These are phyloP conservation scores for Digitaria exilis DNA, from an alignment of 202 grass and related monocot genomes.

Conservation along the genomic window DNA sequence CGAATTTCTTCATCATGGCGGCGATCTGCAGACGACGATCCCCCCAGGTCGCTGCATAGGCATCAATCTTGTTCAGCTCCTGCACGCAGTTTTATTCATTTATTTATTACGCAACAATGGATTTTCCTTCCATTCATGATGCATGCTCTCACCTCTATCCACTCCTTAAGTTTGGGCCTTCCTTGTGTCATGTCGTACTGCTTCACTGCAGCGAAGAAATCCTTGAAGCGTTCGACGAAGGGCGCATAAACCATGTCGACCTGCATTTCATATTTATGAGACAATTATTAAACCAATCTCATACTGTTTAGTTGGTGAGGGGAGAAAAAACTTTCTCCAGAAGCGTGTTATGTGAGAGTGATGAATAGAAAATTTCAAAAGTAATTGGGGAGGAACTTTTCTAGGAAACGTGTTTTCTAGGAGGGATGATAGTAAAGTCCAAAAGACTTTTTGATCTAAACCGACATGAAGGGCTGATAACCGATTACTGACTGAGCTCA, in stretches of 20 bases:
- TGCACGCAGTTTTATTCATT: conserved; percentile 9
- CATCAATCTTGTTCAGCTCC: conserved; percentile 67
- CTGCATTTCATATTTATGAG: conserved; percentile 38
- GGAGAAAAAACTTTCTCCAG: too few species aligned
- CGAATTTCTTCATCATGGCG: conserved; percentile 19
- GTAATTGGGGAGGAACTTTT: too few species aligned
- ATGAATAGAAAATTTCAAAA: too few species aligned
- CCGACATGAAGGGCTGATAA: too few species aligned
- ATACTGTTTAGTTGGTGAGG: too few species aligned
- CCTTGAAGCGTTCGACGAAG: conserved; percentile 53
- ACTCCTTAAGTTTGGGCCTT: conserved; percentile 50
- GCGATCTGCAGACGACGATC: conserved; percentile 53
- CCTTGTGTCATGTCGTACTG: conserved; percentile 52
- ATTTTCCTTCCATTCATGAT: too few species aligned
- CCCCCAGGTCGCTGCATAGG: conserved; percentile 41
- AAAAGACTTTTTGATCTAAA: too few species aligned
- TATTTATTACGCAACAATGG: not conserved
- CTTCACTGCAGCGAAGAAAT: conserved; percentile 42
- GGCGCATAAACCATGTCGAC: conserved; percentile 63
- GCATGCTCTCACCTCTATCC: conserved; percentile 40
- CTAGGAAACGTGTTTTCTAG: too few species aligned
- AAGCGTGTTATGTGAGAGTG: too few species aligned
- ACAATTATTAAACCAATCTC: too few species aligned
- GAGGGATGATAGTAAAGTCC: too few species aligned
- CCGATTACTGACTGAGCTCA: conserved; percentile 28